Base-by-base conservation (phyloP, 1,284 basidiomycete genomes). In the Cutaneotrichosporon sp. region DNA sequence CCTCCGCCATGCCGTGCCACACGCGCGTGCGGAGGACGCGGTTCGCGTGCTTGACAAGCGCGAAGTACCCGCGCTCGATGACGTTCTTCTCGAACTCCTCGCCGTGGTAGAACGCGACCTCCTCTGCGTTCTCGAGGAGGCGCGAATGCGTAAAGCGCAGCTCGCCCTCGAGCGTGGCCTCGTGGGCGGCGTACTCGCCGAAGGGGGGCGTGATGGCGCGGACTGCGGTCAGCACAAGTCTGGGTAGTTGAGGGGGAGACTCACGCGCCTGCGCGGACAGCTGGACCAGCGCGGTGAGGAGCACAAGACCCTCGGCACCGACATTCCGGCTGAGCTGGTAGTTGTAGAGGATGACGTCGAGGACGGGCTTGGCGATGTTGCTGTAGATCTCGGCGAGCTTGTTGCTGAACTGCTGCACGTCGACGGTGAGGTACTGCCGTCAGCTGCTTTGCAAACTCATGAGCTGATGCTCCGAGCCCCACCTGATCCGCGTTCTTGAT, bases 401-500 rank as follows among this genome's bases (percentile, higher is more conserved):
- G 24, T 85, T 86, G 34, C 92, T 92, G 81, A 98, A 98, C 62
- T 90, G 90, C 75, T 94, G 90, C 49, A 98, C 92, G 76, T 99
- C 95, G 64, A 95, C 89, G 0, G 94, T 95, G 67, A 98, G 92
- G 61, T 79, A 79, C 68, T 78, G 64, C 2, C 4, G 54, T 61
- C 31, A 59, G 58, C 47, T 13, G 50, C 54, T 11, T 4, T 9
- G 43, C 20, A n/a, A n/a, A n/a, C n/a, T n/a, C n/a, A n/a, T n/a
- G n/a, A n/a, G n/a, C n/a, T n/a, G n/a, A n/a, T n/a, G n/a, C n/a
- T n/a, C n/a, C n/a, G n/a, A n/a, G n/a, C 34, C 72, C 42, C 31
- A 90, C 89, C 66, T 97, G 95, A 74, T 98, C 95, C 10, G 92
- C 90, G 70, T 98, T 98, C 82, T 94, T 94, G 67, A 98, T 94